Conservation (phyloP, 179 eudicot species). For the Carnegiea gigantea region DNA sequence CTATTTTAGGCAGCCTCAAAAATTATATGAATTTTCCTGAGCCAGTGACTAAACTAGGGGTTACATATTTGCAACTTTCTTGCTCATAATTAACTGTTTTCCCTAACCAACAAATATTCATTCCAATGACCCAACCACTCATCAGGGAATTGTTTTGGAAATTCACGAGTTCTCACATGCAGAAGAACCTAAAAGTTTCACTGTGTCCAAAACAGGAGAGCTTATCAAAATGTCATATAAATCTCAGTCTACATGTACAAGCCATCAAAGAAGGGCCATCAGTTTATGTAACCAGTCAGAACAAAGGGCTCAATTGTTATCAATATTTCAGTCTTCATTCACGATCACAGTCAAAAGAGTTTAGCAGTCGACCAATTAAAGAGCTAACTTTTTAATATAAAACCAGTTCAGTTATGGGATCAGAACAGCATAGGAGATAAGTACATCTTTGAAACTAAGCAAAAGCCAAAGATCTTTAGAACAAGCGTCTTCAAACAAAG, state of each 20-base stretch:
- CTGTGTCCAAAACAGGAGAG: no score
- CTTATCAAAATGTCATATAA: no score
- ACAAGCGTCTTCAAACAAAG: no score
- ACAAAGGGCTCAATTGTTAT: neutral
- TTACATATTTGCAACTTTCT: no score
- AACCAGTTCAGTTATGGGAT: neutral
- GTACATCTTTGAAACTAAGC: neutral
- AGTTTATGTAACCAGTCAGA: neutral
- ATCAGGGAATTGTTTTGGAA: no score
- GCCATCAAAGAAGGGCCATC: neutral
- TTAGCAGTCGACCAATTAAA: neutral
- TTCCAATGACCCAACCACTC: no score
- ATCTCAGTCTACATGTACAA: neutral
- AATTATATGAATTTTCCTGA: neutral
- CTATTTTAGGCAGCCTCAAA: neutral
- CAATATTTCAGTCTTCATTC: neutral
- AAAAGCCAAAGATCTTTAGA: no score
- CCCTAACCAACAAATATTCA: no score
- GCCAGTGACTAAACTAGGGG: no score
- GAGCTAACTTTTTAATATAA: neutral
- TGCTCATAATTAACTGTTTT: no score
- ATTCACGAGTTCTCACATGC: no score
- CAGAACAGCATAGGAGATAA: neutral
- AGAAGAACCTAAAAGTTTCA: no score
- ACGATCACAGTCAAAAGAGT: neutral